These are phyloP conservation scores for Avena insularis DNA, from an alignment of 176 grass and related monocot genomes.

Conservation along the genomic window DNA sequence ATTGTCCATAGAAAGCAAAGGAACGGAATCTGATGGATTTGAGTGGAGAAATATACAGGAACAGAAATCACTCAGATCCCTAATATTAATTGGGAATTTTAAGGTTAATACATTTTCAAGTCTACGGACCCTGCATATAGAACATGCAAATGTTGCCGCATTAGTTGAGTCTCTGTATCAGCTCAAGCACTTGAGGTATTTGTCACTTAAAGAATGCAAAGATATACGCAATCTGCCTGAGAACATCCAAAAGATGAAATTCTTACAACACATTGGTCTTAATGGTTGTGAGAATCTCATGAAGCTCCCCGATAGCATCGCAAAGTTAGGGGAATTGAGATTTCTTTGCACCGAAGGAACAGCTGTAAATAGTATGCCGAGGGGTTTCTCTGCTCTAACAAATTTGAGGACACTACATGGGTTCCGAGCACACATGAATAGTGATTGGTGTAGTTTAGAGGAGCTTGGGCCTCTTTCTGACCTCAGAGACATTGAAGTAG, in stretches of 20 bases:
- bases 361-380: neutral
- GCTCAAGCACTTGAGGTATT: conserved; percentile 1
- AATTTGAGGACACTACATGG: neutral
- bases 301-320: conserved; percentile 2
- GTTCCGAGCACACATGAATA: neutral
- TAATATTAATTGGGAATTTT: neutral
- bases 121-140: neutral
- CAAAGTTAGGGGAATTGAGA: conserved; percentile 3
- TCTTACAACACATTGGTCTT: neutral
- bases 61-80: conserved; percentile 16
- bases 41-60: neutral
- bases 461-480: conserved; percentile 8
- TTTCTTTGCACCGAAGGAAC: neutral
- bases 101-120: neutral
- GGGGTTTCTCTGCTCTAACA: neutral
- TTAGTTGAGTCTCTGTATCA: neutral
- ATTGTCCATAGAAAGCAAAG: neutral
- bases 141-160: neutral
- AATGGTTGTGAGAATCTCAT: neutral
- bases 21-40: too few relatives aligned
- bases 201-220: neutral
- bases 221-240: neutral
- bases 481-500: neutral
- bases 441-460: conserved; percentile 4
- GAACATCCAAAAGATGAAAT: neutral